A percentile compares a stretch with the other conserved stretches of the same genome.
Evolutionary conservation across 345 rosid species (phyloP).

Genomic region (Citrus trifoliata): DNA sequence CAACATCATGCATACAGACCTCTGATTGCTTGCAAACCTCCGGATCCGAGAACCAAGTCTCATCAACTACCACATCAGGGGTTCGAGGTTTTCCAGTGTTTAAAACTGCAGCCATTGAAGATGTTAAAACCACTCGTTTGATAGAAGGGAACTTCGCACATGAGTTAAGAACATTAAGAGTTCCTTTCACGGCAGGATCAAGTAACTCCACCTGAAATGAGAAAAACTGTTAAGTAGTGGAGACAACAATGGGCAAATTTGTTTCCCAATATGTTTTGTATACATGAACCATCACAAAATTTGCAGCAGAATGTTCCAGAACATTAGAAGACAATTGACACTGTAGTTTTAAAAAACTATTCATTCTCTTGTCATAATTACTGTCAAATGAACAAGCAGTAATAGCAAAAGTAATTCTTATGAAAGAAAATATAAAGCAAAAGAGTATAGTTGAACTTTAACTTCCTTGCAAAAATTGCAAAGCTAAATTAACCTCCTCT

Average conservation of each 20-base stretch:
- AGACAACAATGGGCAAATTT: background rate
- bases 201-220: conserved; percentile 64
- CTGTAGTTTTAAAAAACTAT: background rate
- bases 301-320: background rate
- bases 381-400: background rate
- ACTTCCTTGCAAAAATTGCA: background rate
- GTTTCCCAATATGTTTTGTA: background rate
- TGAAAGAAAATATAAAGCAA: background rate
- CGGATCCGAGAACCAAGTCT: conserved; percentile 75
- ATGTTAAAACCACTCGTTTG: conserved; percentile 74
- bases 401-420: background rate
- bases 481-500: background rate
- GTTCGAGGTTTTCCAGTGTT: conserved; percentile 58
- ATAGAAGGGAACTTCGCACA: conserved; percentile 65
- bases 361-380: background rate
- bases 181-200: conserved; percentile 89
- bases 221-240: background rate
- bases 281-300: background rate
- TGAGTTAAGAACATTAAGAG: conserved; percentile 74
- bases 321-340: background rate
- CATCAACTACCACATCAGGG: conserved; percentile 76
- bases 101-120: conserved; percentile 73
- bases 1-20: conserved; percentile 26
- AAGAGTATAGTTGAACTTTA: background rate
- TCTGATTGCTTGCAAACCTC: conserved; percentile 43